Conservation (phyloP, 164 flowering plant genomes). For the Vitis cinerea region DNA sequence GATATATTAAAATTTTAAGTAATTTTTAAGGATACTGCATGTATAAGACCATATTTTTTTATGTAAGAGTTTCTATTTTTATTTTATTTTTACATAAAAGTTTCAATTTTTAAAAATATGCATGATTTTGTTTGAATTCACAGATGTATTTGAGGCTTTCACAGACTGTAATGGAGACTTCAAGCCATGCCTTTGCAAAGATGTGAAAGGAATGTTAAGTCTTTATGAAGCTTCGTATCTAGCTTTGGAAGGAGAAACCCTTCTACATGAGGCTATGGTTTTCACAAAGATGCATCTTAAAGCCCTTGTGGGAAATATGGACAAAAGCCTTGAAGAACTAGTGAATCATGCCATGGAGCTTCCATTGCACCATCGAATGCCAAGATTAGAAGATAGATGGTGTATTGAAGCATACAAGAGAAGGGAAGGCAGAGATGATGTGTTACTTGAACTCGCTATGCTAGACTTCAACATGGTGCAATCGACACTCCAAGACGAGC, state of each 20-base stretch:
- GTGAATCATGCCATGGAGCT: conserved; percentile 26
- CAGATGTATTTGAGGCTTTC: conserved; percentile 31
- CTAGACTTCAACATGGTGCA: conserved; percentile 35
- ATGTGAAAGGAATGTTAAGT: conserved; percentile 31
- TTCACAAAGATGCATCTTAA: conserved; percentile 21
- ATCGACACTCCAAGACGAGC: conserved; percentile 20
- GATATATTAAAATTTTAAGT: too few species aligned
- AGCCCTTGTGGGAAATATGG: not conserved
- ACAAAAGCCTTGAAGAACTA: not conserved
- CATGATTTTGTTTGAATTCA: not conserved
- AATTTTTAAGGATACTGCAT: too few species aligned
- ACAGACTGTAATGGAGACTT: conserved; percentile 14
- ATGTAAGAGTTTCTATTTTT: too few species aligned
- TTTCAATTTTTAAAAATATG: too few species aligned
- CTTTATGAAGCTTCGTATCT: conserved; percentile 33
- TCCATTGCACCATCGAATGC: conserved; percentile 24
- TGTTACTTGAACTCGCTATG: conserved; percentile 26
- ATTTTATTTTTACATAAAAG: not conserved
- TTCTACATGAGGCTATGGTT: conserved; percentile 21
- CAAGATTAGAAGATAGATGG: conserved; percentile 25
- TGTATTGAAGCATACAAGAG: conserved; percentile 18
- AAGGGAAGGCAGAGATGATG: conserved; percentile 1
- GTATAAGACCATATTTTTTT: too few species aligned
- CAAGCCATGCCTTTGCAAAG: conserved; percentile 2
- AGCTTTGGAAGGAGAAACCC: conserved; percentile 24